phyloP scores from a whole-genome alignment of 2,329 filamentous ascomycete genomes.

The Incumbomyces lentus region DNA sequence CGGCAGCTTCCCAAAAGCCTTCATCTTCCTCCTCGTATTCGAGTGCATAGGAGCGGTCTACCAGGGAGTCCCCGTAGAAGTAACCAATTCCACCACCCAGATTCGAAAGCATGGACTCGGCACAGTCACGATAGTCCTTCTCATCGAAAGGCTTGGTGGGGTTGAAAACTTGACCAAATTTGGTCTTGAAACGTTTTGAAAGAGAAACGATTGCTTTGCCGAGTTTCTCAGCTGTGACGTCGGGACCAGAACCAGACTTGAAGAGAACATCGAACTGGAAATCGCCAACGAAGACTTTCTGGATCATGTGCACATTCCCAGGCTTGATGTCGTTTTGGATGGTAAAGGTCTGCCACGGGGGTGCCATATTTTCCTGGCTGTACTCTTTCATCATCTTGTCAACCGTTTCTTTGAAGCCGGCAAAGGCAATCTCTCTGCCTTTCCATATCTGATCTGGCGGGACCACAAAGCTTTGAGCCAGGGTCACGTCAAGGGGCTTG shows the following conservation, averaged over 20 bases:
- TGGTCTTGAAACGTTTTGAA: slow-evolving; percentile 59
- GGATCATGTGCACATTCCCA: slow-evolving; percentile 78
- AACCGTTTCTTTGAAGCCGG: slow-evolving; percentile 53
- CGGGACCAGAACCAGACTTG: slow-evolving; percentile 60
- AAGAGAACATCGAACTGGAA: slow-evolving; percentile 93
- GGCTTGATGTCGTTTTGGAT: slow-evolving; percentile 56
- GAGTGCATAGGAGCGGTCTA: slow-evolving; percentile 81
- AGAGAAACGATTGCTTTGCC: slow-evolving; percentile 58
- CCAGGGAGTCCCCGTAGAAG: slow-evolving; percentile 78
- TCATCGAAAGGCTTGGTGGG: slow-evolving; percentile 66
- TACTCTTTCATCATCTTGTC: slow-evolving; percentile 50
- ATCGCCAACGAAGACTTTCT: slow-evolving; percentile 80
- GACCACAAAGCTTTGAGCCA: slow-evolving; percentile 61
- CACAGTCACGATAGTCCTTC: slow-evolving; percentile 66
- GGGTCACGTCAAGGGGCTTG: slow-evolving; percentile 64
- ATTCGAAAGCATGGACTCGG: slow-evolving; percentile 86
- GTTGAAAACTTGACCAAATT: slow-evolving; percentile 62
- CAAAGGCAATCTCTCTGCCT: slow-evolving; percentile 59
- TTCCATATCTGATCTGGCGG: slow-evolving; percentile 71
- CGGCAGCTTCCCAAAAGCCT: slow-evolving; percentile 88
- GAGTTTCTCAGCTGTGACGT: slow-evolving; percentile 52
- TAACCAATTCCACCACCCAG: slow-evolving; percentile 89
- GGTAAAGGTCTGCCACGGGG: slow-evolving; percentile 76
- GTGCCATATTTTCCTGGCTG: slow-evolving; percentile 58
- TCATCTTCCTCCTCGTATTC: slow-evolving; percentile 95